Evolutionary conservation across 345 rosid species (phyloP), one percentile per base, ranked within the genome.

Genomic region (Gossypium anomalum): DNA sequence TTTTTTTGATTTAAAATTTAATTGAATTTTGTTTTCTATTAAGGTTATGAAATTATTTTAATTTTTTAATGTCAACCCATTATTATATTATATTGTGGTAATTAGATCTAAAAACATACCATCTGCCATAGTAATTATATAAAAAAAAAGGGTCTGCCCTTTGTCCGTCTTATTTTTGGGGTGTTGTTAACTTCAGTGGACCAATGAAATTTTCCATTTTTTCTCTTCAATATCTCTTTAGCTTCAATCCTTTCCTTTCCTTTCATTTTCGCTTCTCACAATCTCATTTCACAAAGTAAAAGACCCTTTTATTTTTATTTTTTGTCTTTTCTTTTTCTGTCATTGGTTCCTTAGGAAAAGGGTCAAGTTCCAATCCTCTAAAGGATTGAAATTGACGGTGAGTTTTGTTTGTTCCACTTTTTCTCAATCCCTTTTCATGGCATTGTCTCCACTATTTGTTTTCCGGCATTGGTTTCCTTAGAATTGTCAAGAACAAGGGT

Each of bases 321-420:
- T 69, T 74, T 73, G 65, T 22, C 55, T 78, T 0, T 11, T 20
- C 43, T n/a, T 29, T 16, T 70, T 16, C 2, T 27, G 20, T 3
- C 23, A 38, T 29, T 71, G 62, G 19, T 20, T 67, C 34, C 38
- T 12, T 22, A 2, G 34, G 34, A 67, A 67, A 67, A 67, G 53
- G 71, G 55, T 67, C 53, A 2, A 44, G n/a, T 66, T 66, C 34
- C 53, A 44, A 66, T 38, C 27, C 19, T 14, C 23, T 48, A 70
- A 34, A 41, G 71, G 27, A 52, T 52, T 52, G 56, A 52, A 17
- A 20, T 73, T 67, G 74, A 62, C 59, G 38, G 73, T 67, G 53
- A 67, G 25, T 67, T 67, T 27, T 51, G 55, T 45, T 67, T 14
- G 49, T 13, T 45, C 38, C 17, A 45, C 55, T 13, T 45, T 67